Base-by-base conservation (phyloP, 2,329 filamentous ascomycete species). In the Herpotrichia juniperi region DNA sequence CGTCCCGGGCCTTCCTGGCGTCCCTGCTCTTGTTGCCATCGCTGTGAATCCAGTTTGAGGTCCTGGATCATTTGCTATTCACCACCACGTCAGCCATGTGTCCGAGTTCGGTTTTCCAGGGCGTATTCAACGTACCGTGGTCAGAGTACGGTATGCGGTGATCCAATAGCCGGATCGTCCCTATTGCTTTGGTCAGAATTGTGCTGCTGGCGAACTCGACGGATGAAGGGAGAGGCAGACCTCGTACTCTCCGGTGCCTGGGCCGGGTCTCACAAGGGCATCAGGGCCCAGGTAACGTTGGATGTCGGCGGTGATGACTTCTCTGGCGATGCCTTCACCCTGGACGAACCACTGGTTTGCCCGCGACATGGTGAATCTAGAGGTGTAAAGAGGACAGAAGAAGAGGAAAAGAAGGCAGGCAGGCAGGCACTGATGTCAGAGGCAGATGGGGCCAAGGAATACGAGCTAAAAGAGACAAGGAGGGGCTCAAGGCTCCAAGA, bases 221-320 rank as follows among this genome's bases (percentile, higher is more conserved):
- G 37, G 24, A 24, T 35, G 11, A 24, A 51, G 52, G 54, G 56
- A 57, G 62, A 37, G 37, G 59, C 73, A 69, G 61, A 79, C 76
- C 69, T 78, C 71, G 62, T 77, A 71, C 50, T 78, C 74, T 49
- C 73, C 76, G 53, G 67, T 76, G 60, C 76, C 77, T 42, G 68
- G 59, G 43, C 78, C 78, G 34, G 79, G 79, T 61, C 75, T 74
- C 39, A 80, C 77, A 51, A 78, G 77, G 43, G 79, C 79, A 71
- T 81, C 78, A 55, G 76, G 77, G 47, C 78, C 79, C 50, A 81
- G 65, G 61, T 80, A 81, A 62, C 78, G 74, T 68, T 80, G 78
- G 60, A 81, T 81, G 67, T 81, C 78, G 58, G 78, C 77, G 42
- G 78, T 78, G 58, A 81, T 81, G 67, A 81, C 78, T 67, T 80